phyloP scores from a whole-genome alignment of 2,329 filamentous ascomycete genomes.

The Trichoderma atroviride region DNA sequence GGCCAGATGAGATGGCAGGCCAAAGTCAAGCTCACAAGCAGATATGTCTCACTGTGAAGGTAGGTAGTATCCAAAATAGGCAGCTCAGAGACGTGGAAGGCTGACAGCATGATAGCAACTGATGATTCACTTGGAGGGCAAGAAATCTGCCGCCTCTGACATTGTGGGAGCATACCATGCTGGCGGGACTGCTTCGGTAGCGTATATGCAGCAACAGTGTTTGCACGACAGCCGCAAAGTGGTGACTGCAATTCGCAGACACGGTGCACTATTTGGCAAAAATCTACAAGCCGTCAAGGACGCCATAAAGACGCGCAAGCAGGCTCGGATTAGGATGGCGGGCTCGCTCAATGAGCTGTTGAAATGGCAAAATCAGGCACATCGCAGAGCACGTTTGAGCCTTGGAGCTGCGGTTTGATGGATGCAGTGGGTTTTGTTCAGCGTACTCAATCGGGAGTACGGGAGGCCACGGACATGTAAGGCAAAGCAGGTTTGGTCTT shows the following conservation, averaged over 20 bases:
- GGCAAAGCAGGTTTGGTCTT: no score
- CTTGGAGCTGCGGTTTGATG: slow-evolving; percentile 29
- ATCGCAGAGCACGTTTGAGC: slow-evolving; percentile 30
- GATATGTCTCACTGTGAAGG: slow-evolving; percentile 31
- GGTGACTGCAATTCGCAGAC: slow-evolving; percentile 28
- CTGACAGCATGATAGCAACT: slow-evolving; percentile 30
- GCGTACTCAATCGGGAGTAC: no score
- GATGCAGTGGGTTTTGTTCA: not conserved
- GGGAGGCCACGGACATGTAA: no score
- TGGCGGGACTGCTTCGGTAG: slow-evolving; percentile 31
- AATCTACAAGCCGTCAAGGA: slow-evolving; percentile 23
- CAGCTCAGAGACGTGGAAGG: not conserved
- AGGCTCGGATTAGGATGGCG: slow-evolving; percentile 17
- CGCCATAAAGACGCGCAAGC: slow-evolving; percentile 23
- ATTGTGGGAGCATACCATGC: slow-evolving; percentile 33
- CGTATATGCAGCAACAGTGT: slow-evolving; percentile 32
- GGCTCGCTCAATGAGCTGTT: slow-evolving; percentile 27
- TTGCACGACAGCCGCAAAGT: slow-evolving; percentile 30
- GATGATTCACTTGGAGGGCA: slow-evolving; percentile 32
- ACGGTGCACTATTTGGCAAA: slow-evolving; percentile 30
- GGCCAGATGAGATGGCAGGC: not conserved
- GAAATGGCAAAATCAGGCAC: slow-evolving; percentile 29
- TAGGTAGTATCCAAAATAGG: slow-evolving; percentile 28
- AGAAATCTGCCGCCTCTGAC: slow-evolving; percentile 30
- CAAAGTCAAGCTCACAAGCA: not conserved